Conservation (phyloP, 1,284 basidiomycete genomes). For the Melampsora occidentalis region DNA sequence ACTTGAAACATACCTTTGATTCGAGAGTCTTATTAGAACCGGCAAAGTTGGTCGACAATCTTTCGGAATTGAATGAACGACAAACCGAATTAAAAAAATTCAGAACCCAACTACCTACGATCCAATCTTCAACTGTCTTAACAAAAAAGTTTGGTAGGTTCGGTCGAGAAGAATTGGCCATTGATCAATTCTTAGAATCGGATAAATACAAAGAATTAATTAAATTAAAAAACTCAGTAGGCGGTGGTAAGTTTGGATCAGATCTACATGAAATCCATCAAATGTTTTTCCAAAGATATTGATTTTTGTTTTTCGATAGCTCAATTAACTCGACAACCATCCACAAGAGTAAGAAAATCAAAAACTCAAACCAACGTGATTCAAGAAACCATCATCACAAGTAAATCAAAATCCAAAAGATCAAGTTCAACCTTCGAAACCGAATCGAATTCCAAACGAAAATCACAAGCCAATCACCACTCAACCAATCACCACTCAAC, state of each 20-base stretch:
- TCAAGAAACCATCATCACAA: not conserved
- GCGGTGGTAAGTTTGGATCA: conserved; percentile 21
- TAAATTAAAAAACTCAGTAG: conserved; percentile 23
- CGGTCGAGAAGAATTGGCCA: conserved; percentile 31
- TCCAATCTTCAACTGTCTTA: conserved; percentile 15
- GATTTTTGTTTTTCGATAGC: conserved; percentile 6
- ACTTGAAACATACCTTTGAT: conserved; percentile 33
- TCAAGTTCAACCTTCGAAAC: not conserved
- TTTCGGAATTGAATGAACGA: conserved; percentile 10
- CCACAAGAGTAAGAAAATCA: conserved; percentile 18
- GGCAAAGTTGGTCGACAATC: conserved; percentile 26
- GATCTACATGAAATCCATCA: too few relatives aligned
- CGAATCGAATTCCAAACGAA: not conserved
- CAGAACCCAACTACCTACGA: conserved; percentile 4
- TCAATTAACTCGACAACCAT: conserved; percentile 39
- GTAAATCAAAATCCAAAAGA: conserved; percentile 9
- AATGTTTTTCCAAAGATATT: too few relatives aligned
- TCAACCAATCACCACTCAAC: not conserved
- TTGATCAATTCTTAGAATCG: conserved; percentile 27
- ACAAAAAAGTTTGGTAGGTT: conserved; percentile 31
- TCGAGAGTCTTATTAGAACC: conserved; percentile 34
- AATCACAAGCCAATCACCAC: not conserved
- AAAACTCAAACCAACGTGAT: not conserved
- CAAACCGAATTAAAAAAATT: conserved; percentile 22
- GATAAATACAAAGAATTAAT: conserved; percentile 36